A percentile compares a stretch with the other conserved stretches of the same genome.
phyloP scores from a whole-genome alignment of 176 grass and related monocot species.

The Oryza australiensis region DNA sequence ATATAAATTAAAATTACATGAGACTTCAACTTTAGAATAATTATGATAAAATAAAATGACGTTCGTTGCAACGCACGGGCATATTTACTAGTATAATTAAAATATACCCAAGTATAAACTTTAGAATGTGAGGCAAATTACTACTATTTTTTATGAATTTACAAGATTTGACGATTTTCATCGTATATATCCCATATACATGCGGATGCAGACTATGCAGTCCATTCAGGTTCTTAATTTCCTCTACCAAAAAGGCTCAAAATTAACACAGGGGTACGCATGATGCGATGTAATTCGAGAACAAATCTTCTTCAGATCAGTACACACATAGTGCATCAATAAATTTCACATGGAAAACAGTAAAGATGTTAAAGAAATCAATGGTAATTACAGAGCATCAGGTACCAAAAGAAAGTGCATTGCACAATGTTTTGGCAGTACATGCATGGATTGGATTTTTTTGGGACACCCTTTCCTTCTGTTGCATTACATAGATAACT shows the following conservation, averaged over 20 bases:
- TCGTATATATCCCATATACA: too few relatives aligned
- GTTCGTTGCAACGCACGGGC: too few relatives aligned
- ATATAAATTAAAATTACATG: too few relatives aligned
- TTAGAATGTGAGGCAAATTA: too few relatives aligned
- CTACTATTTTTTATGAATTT: too few relatives aligned
- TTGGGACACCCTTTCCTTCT: too few relatives aligned
- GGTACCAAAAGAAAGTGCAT: neutral
- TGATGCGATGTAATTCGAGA: neutral
- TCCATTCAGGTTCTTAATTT: neutral
- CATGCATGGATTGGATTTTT: neutral
- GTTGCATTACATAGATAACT: neutral
- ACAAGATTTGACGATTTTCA: too few relatives aligned
- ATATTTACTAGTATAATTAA: too few relatives aligned
- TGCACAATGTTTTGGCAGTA: neutral
- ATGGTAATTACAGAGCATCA: slow-evolving; percentile 14
- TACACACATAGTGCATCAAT: neutral
- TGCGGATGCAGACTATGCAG: too few relatives aligned
- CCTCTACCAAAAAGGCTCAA: neutral
- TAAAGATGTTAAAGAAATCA: neutral
- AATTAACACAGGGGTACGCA: neutral
- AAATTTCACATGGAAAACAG: neutral
- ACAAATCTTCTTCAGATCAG: neutral
- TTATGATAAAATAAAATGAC: too few relatives aligned
- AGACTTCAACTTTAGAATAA: too few relatives aligned
- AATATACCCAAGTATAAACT: too few relatives aligned